phyloP scores from a whole-genome alignment of 73 alveolate genomes.

The Loxodes magnus region DNA sequence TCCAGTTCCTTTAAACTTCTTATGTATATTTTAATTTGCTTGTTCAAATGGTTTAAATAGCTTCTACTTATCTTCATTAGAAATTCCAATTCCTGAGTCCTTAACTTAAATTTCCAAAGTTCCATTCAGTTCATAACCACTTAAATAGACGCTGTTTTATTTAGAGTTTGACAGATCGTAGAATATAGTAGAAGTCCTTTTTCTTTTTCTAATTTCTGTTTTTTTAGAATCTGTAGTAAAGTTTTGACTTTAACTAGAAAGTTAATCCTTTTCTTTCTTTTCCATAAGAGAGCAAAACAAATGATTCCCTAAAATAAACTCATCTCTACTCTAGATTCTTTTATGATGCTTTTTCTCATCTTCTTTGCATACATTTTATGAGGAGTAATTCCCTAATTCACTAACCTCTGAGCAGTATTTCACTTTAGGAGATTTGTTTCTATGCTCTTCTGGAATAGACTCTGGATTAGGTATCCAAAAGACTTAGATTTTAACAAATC shows the following conservation, averaged over 20 bases:
- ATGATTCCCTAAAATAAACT: background rate
- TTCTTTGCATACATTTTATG: background rate
- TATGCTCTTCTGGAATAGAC: too few relatives aligned
- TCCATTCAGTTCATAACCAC: background rate
- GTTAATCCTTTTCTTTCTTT: too few relatives aligned
- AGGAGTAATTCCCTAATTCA: too few relatives aligned
- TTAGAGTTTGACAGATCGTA: background rate
- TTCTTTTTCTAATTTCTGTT: too few relatives aligned
- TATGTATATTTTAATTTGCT: constrained; percentile 7
- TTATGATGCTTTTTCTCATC: background rate
- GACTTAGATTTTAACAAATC: constrained; percentile 18
- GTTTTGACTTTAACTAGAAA: too few relatives aligned
- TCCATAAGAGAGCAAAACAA: too few relatives aligned
- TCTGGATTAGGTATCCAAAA: background rate
- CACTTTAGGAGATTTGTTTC: too few relatives aligned
- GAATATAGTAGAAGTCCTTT: background rate
- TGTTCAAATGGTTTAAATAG: constrained; percentile 12
- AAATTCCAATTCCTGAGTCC: constrained; percentile 14
- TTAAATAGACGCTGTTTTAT: background rate
- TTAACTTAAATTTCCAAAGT: background rate
- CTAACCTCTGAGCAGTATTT: too few relatives aligned
- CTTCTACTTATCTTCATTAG: constrained; percentile 3
- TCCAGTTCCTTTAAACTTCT: constrained; percentile 13
- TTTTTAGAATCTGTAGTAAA: too few relatives aligned
- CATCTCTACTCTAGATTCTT: background rate